Evolutionary conservation across 2,329 filamentous ascomycete genomes (phyloP).

Genomic region (Botrytis squamosa): DNA sequence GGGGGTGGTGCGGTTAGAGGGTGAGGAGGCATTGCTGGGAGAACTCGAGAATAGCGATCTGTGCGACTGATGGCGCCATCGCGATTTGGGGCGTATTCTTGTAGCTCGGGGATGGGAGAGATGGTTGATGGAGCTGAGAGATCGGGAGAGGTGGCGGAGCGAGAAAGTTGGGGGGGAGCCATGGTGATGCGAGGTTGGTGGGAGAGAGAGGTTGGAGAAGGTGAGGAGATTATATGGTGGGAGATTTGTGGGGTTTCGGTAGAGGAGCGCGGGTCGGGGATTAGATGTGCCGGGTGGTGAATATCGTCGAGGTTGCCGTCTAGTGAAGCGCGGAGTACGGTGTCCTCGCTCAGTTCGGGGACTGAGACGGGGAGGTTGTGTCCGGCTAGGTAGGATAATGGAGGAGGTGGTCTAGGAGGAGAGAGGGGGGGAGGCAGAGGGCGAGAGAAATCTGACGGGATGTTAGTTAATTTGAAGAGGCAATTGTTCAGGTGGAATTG

Average conservation of each 20-base stretch:
- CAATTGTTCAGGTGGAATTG: neutral
- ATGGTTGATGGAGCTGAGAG: neutral
- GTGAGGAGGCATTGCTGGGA: neutral
- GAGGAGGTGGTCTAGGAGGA: neutral
- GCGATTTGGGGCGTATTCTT: neutral
- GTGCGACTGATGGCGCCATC: constrained; percentile 3
- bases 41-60: neutral
- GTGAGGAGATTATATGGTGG: neutral
- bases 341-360: neutral
- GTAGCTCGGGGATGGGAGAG: rapidly evolving
- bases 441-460: neutral
- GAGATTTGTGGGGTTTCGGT: rapidly evolving
- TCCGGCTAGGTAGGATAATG: no score
- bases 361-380: neutral
- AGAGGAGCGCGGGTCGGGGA: neutral
- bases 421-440: neutral
- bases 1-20: neutral
- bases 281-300: neutral
- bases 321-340: neutral
- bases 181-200: neutral
- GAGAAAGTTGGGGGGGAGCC: neutral
- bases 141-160: neutral
- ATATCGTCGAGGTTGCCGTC: neutral
- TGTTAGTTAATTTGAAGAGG: neutral
- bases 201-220: rapidly evolving